Conservation (phyloP, 257 asterid species). For the Thymus quinquecostatus region DNA sequence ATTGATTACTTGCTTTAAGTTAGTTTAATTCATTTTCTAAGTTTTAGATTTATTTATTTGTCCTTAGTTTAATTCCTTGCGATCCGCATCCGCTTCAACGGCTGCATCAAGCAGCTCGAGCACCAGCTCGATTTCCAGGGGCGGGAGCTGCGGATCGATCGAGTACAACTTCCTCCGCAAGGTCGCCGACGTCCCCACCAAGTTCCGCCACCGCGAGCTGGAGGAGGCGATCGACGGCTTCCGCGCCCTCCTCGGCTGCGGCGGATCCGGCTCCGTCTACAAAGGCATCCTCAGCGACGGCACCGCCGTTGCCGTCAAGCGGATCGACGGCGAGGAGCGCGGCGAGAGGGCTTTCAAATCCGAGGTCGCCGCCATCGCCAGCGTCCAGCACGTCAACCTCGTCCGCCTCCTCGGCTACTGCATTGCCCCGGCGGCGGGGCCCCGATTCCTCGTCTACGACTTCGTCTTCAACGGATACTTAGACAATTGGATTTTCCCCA, state of each 20-base stretch:
- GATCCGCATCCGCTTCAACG: slow-evolving; percentile 46
- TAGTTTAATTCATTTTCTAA: too few species aligned
- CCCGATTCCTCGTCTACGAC: slow-evolving; percentile 64
- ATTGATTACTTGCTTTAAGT: too few species aligned
- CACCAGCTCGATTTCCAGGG: slow-evolving; percentile 53
- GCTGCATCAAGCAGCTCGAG: slow-evolving; percentile 48
- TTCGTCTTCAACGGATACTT: slow-evolving; percentile 63
- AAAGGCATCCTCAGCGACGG: slow-evolving; percentile 71
- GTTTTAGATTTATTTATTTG: too few species aligned
- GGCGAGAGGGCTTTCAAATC: slow-evolving; percentile 71
- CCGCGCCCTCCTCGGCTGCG: slow-evolving; percentile 57
- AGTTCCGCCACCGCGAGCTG: slow-evolving; percentile 67
- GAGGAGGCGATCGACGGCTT: slow-evolving; percentile 75
- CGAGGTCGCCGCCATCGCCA: slow-evolving; percentile 79
- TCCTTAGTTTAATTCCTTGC: slow-evolving; percentile 1
- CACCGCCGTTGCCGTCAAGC: slow-evolving; percentile 63
- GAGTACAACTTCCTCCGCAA: slow-evolving; percentile 83
- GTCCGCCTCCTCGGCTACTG: slow-evolving; percentile 71
- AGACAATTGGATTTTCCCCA: slow-evolving; percentile 66
- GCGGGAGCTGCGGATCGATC: slow-evolving; percentile 57
- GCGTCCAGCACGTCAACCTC: slow-evolving; percentile 82
- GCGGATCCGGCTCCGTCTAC: slow-evolving; percentile 67
- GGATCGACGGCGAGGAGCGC: slow-evolving; percentile 71
- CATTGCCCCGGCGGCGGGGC: slow-evolving; percentile 45
- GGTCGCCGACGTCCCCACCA: slow-evolving; percentile 79